Evolutionary conservation across 306 rosid genomes (phyloP).

Genomic region (Quercus suber): DNA sequence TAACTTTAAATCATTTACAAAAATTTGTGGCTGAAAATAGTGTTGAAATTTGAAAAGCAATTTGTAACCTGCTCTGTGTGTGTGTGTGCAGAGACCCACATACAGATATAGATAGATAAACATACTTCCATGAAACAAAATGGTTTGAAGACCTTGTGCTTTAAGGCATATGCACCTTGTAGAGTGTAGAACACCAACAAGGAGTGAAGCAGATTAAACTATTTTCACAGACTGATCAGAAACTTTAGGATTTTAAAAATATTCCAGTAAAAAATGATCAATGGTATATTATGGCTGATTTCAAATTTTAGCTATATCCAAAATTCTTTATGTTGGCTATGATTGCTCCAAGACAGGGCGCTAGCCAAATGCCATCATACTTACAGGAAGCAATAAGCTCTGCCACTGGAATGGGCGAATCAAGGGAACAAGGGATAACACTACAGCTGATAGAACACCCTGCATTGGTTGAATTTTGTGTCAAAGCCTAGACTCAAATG

Average conservation of each 20-base stretch:
- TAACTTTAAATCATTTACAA: background rate
- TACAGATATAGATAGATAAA: background rate
- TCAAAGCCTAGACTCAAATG: constrained; percentile 19
- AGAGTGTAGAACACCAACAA: background rate
- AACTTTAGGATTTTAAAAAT: background rate
- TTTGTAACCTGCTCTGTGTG: background rate
- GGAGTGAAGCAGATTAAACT: background rate
- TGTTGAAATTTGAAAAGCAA: too few relatives aligned
- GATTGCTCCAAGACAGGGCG: constrained; percentile 1
- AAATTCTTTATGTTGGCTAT: background rate
- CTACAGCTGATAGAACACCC: constrained; percentile 86
- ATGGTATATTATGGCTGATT: background rate
- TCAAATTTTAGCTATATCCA: background rate
- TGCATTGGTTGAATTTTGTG: constrained; percentile 45
- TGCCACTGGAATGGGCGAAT: constrained; percentile 99
- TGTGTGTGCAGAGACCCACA: background rate
- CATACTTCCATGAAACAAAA: background rate
- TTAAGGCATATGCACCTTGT: background rate
- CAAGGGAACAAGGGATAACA: constrained; percentile 75
- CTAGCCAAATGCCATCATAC: constrained; percentile 31
- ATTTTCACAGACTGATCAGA: background rate
- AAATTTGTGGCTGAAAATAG: background rate
- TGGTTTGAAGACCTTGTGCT: background rate
- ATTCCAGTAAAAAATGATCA: background rate
- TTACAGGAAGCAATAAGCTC: constrained; percentile 91